These are phyloP conservation scores for Aegle marmelos DNA, from an alignment of 345 rosid genomes.

Conservation along the genomic window DNA sequence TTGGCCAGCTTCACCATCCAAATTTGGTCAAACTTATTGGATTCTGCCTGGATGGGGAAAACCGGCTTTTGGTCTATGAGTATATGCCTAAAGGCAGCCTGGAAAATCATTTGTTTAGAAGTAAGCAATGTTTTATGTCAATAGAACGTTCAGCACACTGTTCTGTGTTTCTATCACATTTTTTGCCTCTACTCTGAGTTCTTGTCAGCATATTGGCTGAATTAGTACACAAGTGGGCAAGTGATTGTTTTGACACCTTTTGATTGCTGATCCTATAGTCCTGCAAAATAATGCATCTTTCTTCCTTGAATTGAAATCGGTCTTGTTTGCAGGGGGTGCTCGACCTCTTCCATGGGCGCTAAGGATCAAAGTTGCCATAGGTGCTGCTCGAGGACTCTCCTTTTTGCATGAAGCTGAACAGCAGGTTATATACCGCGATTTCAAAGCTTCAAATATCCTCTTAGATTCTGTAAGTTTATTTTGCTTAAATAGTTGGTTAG, in stretches of 20 bases:
- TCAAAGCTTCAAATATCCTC: constrained; percentile 77
- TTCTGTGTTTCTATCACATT: background rate
- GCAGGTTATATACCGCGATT: constrained; percentile 78
- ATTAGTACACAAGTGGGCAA: background rate
- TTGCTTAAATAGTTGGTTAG: constrained; percentile 51
- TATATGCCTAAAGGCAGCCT: constrained; percentile 75
- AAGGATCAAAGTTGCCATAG: constrained; percentile 66
- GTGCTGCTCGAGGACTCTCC: constrained; percentile 73
- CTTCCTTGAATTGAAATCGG: background rate
- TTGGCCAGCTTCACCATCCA: constrained; percentile 73
- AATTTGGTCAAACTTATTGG: constrained; percentile 80
- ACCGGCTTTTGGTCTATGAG: constrained; percentile 82
- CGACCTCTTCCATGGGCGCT: constrained; percentile 63
- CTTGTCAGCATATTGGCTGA: background rate
- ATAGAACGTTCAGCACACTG: background rate
- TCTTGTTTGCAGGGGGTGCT: constrained; percentile 40
- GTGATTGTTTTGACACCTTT: background rate
- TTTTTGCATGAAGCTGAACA: constrained; percentile 68
- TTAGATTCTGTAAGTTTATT: constrained; percentile 56
- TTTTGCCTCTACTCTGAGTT: background rate
- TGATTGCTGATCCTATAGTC: background rate
- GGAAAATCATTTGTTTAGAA: constrained; percentile 66
- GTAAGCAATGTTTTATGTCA: constrained; percentile 35
- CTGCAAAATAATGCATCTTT: background rate
- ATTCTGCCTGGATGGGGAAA: constrained; percentile 57